Base-by-base conservation (phyloP, 176 grass and related monocot genomes). In the Eleusine coracana region DNA sequence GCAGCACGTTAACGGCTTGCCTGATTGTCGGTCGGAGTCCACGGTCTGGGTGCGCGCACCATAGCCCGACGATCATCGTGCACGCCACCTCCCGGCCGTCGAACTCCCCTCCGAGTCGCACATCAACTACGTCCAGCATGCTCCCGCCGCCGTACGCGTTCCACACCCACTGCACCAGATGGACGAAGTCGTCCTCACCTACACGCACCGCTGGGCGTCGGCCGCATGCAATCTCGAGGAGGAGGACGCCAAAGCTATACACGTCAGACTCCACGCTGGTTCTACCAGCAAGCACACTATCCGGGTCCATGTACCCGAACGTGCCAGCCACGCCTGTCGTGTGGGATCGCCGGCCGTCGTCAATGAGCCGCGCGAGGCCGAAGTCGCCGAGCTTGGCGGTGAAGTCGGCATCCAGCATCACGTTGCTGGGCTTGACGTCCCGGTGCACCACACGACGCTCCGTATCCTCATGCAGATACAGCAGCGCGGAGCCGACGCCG, bases 211-310 rank as follows among this genome's bases (percentile, higher is more conserved):
- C 68, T 0, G 82, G 90, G 0, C 68, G 14, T 37, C 68, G 10
- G 0, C 82, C 89, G 3, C 77, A 82, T 0, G 66, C 38, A 16
- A 86, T 3, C 76, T 90, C 91, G 18, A 92, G 69, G 1, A 87
- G 80, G n/a, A 92, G 69, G 12, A 90, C 80, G 5, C 91, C 84
- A 25, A 92, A 89, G 84, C 90, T 83, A 61, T 86, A 92, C 6
- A 86, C 44, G 25, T 89, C 60, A 0, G 59, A 88, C 29, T 82
- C 73, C 0, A 49, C 34, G 23, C 13, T 54, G 2, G 13, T 1
- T 16, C 51, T 54, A 16, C 51, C 51, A 3, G 51, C 18, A 14
- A 14, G 3, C 20, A 9, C 7, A 76, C 68, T 75, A 3, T 79
- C 75, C 0, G 75, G 87, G 31, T 88, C 87, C 50, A 84, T 88